phyloP scores from a whole-genome alignment of 768 basidiomycete species.

The Hydnum rufescens region DNA sequence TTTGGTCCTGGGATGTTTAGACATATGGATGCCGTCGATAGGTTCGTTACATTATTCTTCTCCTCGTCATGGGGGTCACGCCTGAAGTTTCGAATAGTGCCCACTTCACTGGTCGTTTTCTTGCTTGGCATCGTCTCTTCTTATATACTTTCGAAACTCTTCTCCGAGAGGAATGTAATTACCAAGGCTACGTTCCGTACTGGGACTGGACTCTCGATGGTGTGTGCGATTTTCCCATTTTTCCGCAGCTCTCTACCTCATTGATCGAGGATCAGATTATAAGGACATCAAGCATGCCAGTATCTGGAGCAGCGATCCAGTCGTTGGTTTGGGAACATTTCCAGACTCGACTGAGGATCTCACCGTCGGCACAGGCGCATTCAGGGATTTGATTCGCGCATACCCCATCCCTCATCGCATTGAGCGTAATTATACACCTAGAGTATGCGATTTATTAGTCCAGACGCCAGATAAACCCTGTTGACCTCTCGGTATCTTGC shows the following conservation, averaged over 20 bases:
- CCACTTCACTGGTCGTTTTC: not conserved
- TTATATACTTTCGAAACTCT: not conserved
- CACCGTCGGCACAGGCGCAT: conserved; percentile 1
- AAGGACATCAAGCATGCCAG: not conserved
- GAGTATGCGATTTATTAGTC: not conserved
- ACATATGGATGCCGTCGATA: conserved; percentile 3
- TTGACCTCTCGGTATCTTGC: not conserved
- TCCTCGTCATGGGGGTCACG: not conserved
- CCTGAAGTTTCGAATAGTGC: not conserved
- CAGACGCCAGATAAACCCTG: not conserved
- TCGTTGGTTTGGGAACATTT: not conserved
- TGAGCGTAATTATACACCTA: not conserved
- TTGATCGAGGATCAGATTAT: not conserved
- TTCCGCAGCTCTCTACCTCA: not conserved
- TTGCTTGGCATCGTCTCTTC: conserved; percentile 4
- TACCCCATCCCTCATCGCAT: conserved; percentile 1
- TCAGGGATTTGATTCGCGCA: not conserved
- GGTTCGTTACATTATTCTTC: not conserved
- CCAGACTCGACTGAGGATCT: not conserved
- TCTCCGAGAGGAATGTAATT: not conserved
- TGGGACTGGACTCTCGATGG: conserved; percentile 3
- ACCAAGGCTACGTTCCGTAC: not conserved
- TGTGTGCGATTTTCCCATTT: not conserved
- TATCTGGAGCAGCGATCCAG: not conserved
- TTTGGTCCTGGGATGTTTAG: not conserved